Evolutionary conservation across 1,284 basidiomycete species (phyloP), one percentile per base, ranked within the genome.

Genomic region (Coriolopsis trogii): DNA sequence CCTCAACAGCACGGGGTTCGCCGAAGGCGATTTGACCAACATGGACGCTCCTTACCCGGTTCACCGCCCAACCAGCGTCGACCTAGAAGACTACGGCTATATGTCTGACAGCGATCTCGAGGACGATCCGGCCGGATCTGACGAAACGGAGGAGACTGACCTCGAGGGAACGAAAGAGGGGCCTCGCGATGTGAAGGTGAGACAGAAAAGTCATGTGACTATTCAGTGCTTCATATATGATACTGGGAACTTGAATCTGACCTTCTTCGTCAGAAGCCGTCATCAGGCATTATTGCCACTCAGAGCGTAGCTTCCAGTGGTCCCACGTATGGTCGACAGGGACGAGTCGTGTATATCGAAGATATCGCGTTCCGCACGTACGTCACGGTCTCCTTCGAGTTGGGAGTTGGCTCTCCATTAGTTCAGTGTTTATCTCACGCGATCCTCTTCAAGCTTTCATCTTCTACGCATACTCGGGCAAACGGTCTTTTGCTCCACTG

Each of bases 31-130:
- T n/a, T 12, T 48, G 5, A 30, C 25, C 3, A 42, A 53, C 23
- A 42, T 56, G 20, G 36, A 58, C 20, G 58, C 36, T 3, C 45
- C 38, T 3, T 55, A 52, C 25, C 60, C 62, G 1, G 20, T 24
- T 2, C 13, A 44, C 20, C 39, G 50, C 2, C 24, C 25, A 4
- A 3, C 42, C 4, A 49, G 16, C 6, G 46, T 47, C 2, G 24
- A 40, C 15, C 9, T 31, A 10, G 16, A 12, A 4, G 43, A 53
- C n/a, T 62, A 62, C 26, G 60, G 51, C 21, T 62, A 63, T 41
- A 46, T 43, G 12, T 49, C 28, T 2, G 63, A 65, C 33, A 65
- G 63, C 36, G 63, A 65, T 36, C 45, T 65, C 2, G 63, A 57
- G 1, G 54, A 58, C 23, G 48, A 52, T 9, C 41, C 44, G 18